These are phyloP conservation scores for Purshia tridentata DNA, from an alignment of 306 rosid species.

Conservation along the genomic window DNA sequence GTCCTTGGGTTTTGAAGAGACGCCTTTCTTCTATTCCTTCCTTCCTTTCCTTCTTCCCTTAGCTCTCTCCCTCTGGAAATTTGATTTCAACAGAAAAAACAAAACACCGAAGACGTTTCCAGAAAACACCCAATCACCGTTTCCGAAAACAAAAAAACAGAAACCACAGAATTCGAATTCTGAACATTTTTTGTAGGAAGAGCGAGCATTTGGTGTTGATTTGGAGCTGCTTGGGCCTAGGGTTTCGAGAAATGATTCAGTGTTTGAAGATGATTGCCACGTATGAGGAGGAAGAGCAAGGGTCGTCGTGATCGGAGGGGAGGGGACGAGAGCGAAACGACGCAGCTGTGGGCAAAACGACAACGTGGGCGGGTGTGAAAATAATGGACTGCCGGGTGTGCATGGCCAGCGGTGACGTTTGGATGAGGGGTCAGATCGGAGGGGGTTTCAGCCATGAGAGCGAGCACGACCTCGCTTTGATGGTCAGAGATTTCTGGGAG, in stretches of 20 bases:
- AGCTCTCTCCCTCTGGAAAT: neutral
- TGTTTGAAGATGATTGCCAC: neutral
- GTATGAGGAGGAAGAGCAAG: slow-evolving; percentile 17
- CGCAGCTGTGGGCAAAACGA: slow-evolving; percentile 2
- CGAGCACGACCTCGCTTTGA: slow-evolving; percentile 78
- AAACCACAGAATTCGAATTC: neutral
- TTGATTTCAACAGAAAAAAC: neutral
- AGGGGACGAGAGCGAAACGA: slow-evolving; percentile 6
- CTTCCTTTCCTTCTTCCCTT: neutral
- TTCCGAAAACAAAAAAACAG: neutral
- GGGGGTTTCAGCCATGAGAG: slow-evolving; percentile 89
- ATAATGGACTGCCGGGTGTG: slow-evolving; percentile 65
- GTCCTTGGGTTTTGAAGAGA: slow-evolving; percentile 4
- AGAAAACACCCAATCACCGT: neutral
- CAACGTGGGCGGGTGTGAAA: slow-evolving; percentile 9
- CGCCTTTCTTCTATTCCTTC: neutral
- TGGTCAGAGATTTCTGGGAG: slow-evolving; percentile 90
- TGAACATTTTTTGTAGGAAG: neutral
- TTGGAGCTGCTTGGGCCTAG: neutral
- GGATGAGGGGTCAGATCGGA: slow-evolving; percentile 50
- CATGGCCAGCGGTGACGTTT: slow-evolving; percentile 56
- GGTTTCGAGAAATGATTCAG: neutral
- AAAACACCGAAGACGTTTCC: neutral
- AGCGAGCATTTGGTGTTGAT: neutral
- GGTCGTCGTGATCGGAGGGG: slow-evolving; percentile 15